A percentile compares a stretch with the other conserved stretches of the same genome.
Evolutionary conservation across 352 stramenopile genomes (phyloP).

Genomic region (Globisporangium barbulae): DNA sequence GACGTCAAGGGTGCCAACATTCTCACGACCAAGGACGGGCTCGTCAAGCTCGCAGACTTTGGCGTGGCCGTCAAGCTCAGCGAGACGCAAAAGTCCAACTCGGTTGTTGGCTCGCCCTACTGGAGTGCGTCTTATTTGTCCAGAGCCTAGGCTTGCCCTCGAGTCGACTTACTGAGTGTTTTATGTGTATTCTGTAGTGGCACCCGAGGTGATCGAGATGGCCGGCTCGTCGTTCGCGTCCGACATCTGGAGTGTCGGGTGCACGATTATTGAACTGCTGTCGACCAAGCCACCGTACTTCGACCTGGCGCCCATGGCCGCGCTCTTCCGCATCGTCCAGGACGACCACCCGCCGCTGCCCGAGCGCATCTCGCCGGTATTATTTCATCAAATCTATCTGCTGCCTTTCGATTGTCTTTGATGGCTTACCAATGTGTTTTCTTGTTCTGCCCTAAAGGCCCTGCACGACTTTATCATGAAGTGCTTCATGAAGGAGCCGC

Average conservation of each 20-base stretch:
- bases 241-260: slow-evolving; percentile 94
- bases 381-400: not conserved
- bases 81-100: slow-evolving; percentile 86
- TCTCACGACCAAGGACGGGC: slow-evolving; percentile 88
- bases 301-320: slow-evolving; percentile 87
- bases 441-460: slow-evolving; percentile 28
- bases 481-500: slow-evolving; percentile 91
- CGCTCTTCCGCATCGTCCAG: slow-evolving; percentile 92
- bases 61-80: slow-evolving; percentile 89
- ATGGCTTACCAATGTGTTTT: not conserved
- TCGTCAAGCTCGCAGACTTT: slow-evolving; percentile 93
- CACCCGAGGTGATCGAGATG: slow-evolving; percentile 96
- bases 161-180: not conserved
- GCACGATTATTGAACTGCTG: slow-evolving; percentile 94
- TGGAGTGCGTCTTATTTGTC: slow-evolving; percentile 74
- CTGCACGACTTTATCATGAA: slow-evolving; percentile 92
- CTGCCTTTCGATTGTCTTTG: not conserved
- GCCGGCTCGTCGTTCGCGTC: slow-evolving; percentile 88
- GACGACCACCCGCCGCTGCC: slow-evolving; percentile 91
- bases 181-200: slow-evolving; percentile 63
- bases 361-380: slow-evolving; percentile 82
- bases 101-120: slow-evolving; percentile 93
- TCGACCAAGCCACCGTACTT: slow-evolving; percentile 94
- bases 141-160: not conserved
- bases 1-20: slow-evolving; percentile 95